phyloP scores from a whole-genome alignment of 2,329 filamentous ascomycete genomes.

The Colletotrichum sp. region DNA sequence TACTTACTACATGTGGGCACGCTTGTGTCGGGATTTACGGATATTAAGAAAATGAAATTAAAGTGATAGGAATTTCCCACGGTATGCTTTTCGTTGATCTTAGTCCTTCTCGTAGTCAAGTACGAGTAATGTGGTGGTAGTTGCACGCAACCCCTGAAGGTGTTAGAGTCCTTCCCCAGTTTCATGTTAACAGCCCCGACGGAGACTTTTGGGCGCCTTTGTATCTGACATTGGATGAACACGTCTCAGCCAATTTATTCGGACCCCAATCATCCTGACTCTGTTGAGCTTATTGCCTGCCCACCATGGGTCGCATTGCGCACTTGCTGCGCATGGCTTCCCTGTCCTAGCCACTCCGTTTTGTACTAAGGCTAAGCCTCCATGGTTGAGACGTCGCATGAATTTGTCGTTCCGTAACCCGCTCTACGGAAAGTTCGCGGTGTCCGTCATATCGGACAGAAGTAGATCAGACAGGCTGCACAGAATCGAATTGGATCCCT shows the following conservation, averaged over 20 bases:
- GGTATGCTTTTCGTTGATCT: neutral
- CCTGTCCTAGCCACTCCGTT: neutral
- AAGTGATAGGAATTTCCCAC: neutral
- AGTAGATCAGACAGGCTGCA: too few relatives aligned
- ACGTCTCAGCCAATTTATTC: neutral
- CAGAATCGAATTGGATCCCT: too few relatives aligned
- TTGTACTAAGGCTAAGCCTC: too few relatives aligned
- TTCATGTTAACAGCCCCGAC: neutral
- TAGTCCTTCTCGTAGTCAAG: neutral
- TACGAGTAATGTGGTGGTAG: neutral
- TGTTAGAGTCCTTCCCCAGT: neutral
- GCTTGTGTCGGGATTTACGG: neutral
- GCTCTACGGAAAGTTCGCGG: too few relatives aligned
- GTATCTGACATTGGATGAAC: neutral
- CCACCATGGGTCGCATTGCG: neutral
- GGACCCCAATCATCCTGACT: neutral
- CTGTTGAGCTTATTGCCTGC: neutral
- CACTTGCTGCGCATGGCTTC: neutral
- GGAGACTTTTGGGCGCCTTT: neutral
- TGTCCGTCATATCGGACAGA: too few relatives aligned
- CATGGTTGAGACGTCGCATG: too few relatives aligned
- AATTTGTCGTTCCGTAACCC: too few relatives aligned
- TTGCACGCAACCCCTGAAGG: neutral
- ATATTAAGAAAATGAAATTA: neutral
- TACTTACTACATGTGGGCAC: too few relatives aligned